phyloP scores from a whole-genome alignment of 2,329 filamentous ascomycete species.

The Penicillium digitatum region DNA sequence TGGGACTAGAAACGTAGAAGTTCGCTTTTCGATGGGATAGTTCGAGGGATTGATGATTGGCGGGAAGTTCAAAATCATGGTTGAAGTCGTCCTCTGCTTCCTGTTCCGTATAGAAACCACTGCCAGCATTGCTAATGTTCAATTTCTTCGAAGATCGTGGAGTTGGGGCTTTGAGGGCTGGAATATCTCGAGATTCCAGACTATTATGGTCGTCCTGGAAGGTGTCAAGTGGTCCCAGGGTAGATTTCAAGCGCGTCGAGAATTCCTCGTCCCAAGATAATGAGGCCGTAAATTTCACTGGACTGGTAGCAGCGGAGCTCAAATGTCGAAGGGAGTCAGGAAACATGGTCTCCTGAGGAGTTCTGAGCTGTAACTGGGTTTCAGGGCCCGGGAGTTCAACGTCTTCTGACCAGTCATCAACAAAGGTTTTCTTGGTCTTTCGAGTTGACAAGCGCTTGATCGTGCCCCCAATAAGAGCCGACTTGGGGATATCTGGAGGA shows the following conservation, averaged over 20 bases:
- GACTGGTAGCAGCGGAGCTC: constrained; percentile 46
- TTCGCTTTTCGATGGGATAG: constrained; percentile 59
- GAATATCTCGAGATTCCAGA: constrained; percentile 59
- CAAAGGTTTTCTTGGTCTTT: constrained; percentile 67
- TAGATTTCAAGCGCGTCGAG: constrained; percentile 54
- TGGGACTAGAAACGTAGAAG: constrained; percentile 59
- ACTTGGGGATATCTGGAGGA: constrained; percentile 78
- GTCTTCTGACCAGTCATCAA: constrained; percentile 79
- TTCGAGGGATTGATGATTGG: constrained; percentile 59
- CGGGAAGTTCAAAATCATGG: constrained; percentile 66
- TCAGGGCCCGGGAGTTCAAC: constrained; percentile 62
- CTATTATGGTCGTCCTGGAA: constrained; percentile 62
- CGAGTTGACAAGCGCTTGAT: constrained; percentile 82
- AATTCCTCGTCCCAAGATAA: constrained; percentile 31
- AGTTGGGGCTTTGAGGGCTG: constrained; percentile 67
- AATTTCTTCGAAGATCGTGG: constrained; percentile 52
- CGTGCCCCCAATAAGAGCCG: constrained; percentile 83
- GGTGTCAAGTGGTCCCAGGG: constrained; percentile 54
- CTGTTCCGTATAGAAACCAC: constrained; percentile 36
- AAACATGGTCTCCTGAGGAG: constrained; percentile 57
- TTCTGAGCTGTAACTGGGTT: constrained; percentile 60
- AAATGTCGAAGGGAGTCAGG: constrained; percentile 67
- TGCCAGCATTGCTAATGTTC: constrained; percentile 33
- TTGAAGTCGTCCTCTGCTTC: constrained; percentile 68
- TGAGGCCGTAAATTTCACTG: constrained; percentile 34